These are phyloP conservation scores for Colletotrichum lindemuthianum DNA, from an alignment of 2,329 filamentous ascomycete genomes.

Conservation along the genomic window DNA sequence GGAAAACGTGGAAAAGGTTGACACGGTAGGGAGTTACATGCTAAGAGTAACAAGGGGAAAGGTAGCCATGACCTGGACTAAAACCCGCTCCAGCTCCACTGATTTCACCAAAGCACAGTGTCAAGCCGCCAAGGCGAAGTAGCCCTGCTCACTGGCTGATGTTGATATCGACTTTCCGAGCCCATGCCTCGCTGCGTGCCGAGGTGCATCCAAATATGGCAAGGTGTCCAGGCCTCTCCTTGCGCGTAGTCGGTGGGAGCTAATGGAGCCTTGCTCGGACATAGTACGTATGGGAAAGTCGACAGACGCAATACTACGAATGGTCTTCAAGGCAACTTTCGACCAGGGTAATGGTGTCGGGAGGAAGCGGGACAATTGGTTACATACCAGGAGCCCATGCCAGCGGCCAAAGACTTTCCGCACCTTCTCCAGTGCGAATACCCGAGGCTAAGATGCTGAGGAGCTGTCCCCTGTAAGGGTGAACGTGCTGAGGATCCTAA, in stretches of 20 bases:
- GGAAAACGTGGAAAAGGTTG: slow-evolving; percentile 2
- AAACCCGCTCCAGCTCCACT: too few relatives aligned
- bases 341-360: background rate
- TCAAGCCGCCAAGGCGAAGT: slow-evolving; percentile 1
- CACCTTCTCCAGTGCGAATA: slow-evolving; percentile 8
- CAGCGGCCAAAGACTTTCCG: slow-evolving; percentile 19
- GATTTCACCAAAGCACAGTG: background rate
- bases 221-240: slow-evolving; percentile 13
- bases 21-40: slow-evolving; percentile 2
- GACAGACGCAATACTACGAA: too few relatives aligned
- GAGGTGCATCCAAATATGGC: slow-evolving; percentile 14
- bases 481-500: background rate
- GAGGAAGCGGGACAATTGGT: slow-evolving; percentile 2
- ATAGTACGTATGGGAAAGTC: too few relatives aligned
- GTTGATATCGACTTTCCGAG: slow-evolving; percentile 27
- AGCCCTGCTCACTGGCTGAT: slow-evolving; percentile 21
- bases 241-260: too few relatives aligned
- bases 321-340: background rate
- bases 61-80: background rate
- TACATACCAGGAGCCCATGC: slow-evolving; percentile 8
- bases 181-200: slow-evolving; percentile 14
- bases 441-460: background rate
- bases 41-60: slow-evolving; percentile 2
- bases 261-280: too few relatives aligned
- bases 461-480: slow-evolving; percentile 15